Evolutionary conservation across 768 basidiomycete species (phyloP).

Genomic region (Tylopilus rubrobrunneus): DNA sequence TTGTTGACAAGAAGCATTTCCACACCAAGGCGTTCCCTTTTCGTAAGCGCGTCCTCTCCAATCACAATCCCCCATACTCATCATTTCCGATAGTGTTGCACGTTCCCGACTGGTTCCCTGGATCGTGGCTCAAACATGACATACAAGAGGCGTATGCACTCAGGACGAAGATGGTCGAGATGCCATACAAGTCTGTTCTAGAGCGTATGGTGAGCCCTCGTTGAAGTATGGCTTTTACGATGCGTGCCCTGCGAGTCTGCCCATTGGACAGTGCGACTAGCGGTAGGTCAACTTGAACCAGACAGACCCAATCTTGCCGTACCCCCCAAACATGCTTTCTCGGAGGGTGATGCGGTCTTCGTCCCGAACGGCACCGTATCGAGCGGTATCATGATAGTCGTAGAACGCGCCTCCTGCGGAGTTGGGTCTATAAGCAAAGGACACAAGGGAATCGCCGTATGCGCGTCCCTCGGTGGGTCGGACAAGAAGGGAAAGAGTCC

Average conservation of each 20-base stretch:
- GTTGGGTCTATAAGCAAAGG: conserved; percentile 62
- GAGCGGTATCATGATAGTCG: conserved; percentile 89
- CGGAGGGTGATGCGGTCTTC: conserved; percentile 77
- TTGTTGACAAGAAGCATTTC: background rate
- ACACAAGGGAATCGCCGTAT: conserved; percentile 51
- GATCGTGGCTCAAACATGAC: background rate
- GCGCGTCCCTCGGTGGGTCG: conserved; percentile 41
- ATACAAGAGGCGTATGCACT: background rate
- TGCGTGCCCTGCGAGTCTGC: conserved; percentile 85
- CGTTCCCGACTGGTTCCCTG: background rate
- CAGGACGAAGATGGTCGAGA: background rate
- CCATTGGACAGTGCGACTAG: conserved; percentile 86
- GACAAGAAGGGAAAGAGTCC: conserved; percentile 80
- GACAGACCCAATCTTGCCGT: conserved; percentile 51
- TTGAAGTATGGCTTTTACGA: conserved; percentile 69
- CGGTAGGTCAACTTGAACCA: conserved; percentile 83
- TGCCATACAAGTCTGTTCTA: background rate
- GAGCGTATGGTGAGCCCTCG: background rate
- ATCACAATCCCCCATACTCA: background rate
- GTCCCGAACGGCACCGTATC: conserved; percentile 85
- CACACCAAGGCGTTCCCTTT: background rate
- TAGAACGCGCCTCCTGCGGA: conserved; percentile 71
- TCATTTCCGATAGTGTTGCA: background rate
- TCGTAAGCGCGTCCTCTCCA: background rate
- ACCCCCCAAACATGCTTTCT: conserved; percentile 62